Percentiles rank a stretch among this genome's conserved stretches.
Conservation (phyloP, 306 rosid genomes). For the Cucurbita argyrosperma region DNA sequence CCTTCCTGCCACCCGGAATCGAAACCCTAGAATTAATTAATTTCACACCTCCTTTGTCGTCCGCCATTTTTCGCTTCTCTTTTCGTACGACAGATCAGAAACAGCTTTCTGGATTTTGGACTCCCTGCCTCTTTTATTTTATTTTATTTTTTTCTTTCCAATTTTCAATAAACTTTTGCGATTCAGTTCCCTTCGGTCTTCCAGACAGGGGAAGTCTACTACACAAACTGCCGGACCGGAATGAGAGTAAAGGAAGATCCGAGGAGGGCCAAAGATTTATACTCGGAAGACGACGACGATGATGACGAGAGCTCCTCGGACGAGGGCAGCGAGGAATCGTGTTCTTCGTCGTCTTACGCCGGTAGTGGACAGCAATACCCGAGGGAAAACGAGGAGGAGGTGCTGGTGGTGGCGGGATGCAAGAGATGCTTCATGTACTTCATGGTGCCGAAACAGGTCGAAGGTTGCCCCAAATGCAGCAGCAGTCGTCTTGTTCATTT, state of each 20-base stretch:
- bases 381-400: slow-evolving; percentile 30
- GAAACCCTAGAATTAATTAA: neutral
- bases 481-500: slow-evolving; percentile 79
- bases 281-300: slow-evolving; percentile 42
- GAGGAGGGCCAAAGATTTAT: slow-evolving; percentile 27
- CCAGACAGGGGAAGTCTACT: slow-evolving; percentile 94
- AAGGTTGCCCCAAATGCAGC: slow-evolving; percentile 76
- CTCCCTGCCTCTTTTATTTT: neutral
- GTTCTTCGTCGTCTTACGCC: slow-evolving; percentile 48
- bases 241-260: slow-evolving; percentile 91
- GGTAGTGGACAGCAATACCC: neutral
- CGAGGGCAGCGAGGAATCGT: slow-evolving; percentile 49
- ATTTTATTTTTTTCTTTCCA: too few species aligned
- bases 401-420: slow-evolving; percentile 94
- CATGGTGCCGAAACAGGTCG: slow-evolving; percentile 84
- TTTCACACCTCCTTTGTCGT: neutral
- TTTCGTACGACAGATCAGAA: neutral
- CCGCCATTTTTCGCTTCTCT: neutral
- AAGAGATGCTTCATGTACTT: slow-evolving; percentile 90
- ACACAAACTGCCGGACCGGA: slow-evolving; percentile 93
- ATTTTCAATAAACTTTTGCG: neutral
- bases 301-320: slow-evolving; percentile 32
- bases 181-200: neutral
- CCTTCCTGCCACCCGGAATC: neutral
- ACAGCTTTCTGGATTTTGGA: neutral